Conservation (phyloP, 2,329 filamentous ascomycete species). For the Sarocladium brachiariae region DNA sequence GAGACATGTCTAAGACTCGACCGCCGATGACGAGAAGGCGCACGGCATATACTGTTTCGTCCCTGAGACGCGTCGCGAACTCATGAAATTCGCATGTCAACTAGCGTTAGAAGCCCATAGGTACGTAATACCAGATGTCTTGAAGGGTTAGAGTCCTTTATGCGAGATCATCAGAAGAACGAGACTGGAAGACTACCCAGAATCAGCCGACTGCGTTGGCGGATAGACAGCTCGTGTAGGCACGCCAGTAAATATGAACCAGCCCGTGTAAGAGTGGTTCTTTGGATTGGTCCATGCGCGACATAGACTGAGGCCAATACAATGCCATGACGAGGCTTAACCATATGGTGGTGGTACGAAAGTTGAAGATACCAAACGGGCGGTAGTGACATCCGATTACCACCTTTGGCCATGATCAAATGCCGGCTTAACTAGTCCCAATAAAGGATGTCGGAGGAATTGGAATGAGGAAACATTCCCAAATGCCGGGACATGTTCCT, state of each 20-base stretch:
- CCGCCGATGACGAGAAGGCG: slow-evolving; percentile 5
- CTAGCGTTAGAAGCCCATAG: background rate
- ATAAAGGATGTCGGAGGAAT: background rate
- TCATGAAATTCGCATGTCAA: slow-evolving; percentile 2
- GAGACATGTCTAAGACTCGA: slow-evolving; percentile 16
- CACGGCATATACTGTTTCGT: background rate
- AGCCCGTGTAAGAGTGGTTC: too few species aligned
- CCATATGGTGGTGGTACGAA: too few species aligned
- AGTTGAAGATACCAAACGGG: too few species aligned
- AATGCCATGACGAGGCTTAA: too few species aligned
- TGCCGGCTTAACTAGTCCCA: background rate
- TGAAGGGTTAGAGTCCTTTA: background rate
- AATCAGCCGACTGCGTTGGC: too few species aligned
- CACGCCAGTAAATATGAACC: too few species aligned
- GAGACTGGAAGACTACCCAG: too few species aligned
- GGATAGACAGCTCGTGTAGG: too few species aligned
- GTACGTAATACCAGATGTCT: background rate
- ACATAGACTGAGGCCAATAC: too few species aligned
- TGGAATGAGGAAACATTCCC: slow-evolving; percentile 3
- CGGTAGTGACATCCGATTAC: background rate
- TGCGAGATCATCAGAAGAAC: background rate
- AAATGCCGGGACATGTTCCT: background rate
- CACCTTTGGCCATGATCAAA: background rate
- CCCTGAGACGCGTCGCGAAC: slow-evolving; percentile 1
- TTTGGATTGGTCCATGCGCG: too few species aligned